Evolutionary conservation across 352 stramenopile species (phyloP).

Genomic region (Blastocystis sp.): DNA sequence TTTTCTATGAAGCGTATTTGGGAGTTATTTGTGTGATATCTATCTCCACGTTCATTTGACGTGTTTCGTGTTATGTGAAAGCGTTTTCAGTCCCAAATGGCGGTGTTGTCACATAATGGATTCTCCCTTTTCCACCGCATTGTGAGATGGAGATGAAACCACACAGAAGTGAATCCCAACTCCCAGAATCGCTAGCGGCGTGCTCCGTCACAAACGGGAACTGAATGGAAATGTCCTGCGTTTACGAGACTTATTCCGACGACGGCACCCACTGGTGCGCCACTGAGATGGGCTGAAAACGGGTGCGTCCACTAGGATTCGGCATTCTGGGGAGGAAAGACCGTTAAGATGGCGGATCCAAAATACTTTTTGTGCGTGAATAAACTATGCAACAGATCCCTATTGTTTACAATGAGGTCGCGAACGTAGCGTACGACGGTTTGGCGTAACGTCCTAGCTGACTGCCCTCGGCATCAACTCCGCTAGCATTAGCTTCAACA

Average conservation of each 20-base stretch:
- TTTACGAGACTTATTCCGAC: constrained; percentile 2
- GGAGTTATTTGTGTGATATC: not conserved
- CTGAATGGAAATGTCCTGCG: constrained; percentile 14
- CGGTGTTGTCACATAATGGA: no score
- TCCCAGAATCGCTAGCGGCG: not conserved
- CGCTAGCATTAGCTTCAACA: constrained; percentile 87
- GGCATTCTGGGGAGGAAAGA: not conserved
- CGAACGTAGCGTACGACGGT: constrained; percentile 1
- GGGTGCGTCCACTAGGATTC: not conserved
- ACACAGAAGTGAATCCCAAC: no score
- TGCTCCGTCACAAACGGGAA: not conserved
- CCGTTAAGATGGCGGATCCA: constrained; percentile 46
- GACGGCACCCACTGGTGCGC: constrained; percentile 24
- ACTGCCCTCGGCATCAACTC: constrained; percentile 81
- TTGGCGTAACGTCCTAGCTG: constrained; percentile 73
- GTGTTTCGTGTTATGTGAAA: no score
- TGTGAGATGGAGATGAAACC: no score
- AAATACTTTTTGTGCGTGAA: constrained; percentile 35
- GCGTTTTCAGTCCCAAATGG: no score
- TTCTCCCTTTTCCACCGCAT: no score
- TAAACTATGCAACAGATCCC: constrained; percentile 44
- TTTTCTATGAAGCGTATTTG: constrained; percentile 4
- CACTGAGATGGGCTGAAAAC: not conserved
- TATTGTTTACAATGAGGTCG: constrained; percentile 59
- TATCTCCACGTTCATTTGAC: no score